Evolutionary conservation across 208 protist species (phyloP).

Genomic region (Crithidia expoeki): DNA sequence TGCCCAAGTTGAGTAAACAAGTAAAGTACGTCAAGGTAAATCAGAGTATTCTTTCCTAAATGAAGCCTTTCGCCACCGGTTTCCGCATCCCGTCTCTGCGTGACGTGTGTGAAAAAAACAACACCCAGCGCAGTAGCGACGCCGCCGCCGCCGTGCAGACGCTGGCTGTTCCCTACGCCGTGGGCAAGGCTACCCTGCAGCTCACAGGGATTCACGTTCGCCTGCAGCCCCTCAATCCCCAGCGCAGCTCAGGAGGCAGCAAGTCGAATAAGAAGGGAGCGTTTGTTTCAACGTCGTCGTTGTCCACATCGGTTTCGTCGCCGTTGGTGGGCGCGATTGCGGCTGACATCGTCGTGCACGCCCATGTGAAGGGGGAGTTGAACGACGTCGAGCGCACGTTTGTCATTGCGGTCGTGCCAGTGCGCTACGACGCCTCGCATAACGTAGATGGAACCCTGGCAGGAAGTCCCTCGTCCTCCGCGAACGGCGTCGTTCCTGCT

Average conservation of each 20-base stretch:
- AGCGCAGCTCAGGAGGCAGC: background rate
- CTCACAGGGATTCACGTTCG: conserved; percentile 56
- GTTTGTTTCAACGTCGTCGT: background rate
- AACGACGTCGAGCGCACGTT: conserved; percentile 19
- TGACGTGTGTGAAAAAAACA: conserved; percentile 25
- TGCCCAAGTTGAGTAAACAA: too few relatives aligned
- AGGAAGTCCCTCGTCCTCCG: background rate
- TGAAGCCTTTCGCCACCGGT: conserved; percentile 30
- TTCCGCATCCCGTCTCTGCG: conserved; percentile 48
- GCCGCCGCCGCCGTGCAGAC: conserved; percentile 2
- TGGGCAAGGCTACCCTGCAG: conserved; percentile 56
- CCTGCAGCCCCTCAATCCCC: conserved; percentile 18
- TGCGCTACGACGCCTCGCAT: conserved; percentile 25
- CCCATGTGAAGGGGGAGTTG: conserved; percentile 33
- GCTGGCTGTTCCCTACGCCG: conserved; percentile 46
- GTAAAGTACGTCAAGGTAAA: too few relatives aligned
- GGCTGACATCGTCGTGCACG: conserved; percentile 35
- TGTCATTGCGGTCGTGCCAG: conserved; percentile 35
- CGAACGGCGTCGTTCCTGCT: too few relatives aligned
- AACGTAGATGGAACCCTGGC: background rate
- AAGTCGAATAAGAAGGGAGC: background rate
- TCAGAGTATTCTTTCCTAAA: background rate
- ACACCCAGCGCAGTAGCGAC: conserved; percentile 6
- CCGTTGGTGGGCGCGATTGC: conserved; percentile 5
- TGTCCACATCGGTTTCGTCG: background rate